phyloP scores from a whole-genome alignment of 768 basidiomycete genomes.

The Termitomyces titanicus region DNA sequence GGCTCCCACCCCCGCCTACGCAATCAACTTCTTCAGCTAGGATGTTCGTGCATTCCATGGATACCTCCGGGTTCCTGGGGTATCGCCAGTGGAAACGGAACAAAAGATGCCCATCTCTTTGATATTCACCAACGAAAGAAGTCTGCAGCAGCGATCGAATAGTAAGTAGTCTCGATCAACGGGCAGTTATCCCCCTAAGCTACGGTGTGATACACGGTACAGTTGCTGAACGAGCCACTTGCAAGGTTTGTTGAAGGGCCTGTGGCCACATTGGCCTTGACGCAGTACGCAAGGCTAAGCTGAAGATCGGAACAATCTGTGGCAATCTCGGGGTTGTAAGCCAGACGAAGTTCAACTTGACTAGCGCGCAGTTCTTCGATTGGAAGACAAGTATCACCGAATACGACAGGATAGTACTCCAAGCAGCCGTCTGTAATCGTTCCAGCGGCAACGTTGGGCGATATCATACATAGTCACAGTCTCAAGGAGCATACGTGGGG shows the following conservation, averaged over 20 bases:
- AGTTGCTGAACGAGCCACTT: background rate
- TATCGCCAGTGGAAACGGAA: background rate
- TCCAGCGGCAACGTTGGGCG: background rate
- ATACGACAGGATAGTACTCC: background rate
- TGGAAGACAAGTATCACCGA: background rate
- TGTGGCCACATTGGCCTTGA: background rate
- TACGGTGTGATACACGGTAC: background rate
- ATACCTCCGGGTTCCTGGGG: background rate
- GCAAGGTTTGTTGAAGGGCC: background rate
- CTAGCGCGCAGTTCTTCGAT: background rate
- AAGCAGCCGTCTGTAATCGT: background rate
- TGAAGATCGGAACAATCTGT: background rate
- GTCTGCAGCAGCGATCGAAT: background rate
- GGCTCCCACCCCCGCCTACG: conserved; percentile 1
- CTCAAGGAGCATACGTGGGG: background rate
- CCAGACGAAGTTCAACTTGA: too few relatives aligned
- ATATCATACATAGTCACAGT: conserved; percentile 1
- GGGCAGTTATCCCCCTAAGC: background rate
- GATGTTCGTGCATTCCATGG: background rate
- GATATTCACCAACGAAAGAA: background rate
- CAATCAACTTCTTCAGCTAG: background rate
- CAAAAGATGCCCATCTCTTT: background rate
- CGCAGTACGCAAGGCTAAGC: background rate
- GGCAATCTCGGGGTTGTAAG: background rate
- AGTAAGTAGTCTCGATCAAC: background rate